Base-by-base conservation (phyloP, 1,284 basidiomycete genomes). In the Exobasidium cylindrosporum region DNA sequence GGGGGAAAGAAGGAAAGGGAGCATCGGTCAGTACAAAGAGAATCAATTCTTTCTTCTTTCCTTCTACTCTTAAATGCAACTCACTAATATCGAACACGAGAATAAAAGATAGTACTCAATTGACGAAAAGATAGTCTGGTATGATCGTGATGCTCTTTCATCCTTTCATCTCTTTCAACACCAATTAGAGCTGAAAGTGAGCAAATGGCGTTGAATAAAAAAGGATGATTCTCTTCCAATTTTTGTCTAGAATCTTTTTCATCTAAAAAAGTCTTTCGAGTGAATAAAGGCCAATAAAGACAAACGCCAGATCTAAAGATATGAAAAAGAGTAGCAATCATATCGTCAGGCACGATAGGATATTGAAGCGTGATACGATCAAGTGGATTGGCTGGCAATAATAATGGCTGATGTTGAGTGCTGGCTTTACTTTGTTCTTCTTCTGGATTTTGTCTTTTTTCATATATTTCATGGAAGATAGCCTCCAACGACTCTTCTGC, bases 81-180 rank as follows among this genome's bases (percentile, higher is more conserved):
- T n/a, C n/a, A n/a, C n/a, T 64, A 71, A 52, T 68, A 73, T 46
- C 67, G 72, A 43, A 70, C 72, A 35, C 72, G 52, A 10, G 68
- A 63, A 40, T 68, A 61, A 43, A 74, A 70, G 54, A 72, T 64
- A 45, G 69, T 66, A 44, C 69, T 68, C 4, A 62, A 14, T 21
- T 62, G 28, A 55, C 54, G 31, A 31, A 28, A 35, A 13, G 56
- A 46, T 17, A 57, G 23, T 17, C 5, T 57, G 21, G 21, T 45
- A 21, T 40, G 13, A 47, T 23, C 32, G 14, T 24, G 13, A 14
- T 21, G 24, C 17, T 55, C 30, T 13, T 14, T 26, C 2, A 28
- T 29, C 35, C 35, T 7, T 46, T 54, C n/a, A 30, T 23, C 24
- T 35, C 29, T 54, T 29, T 57, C 53, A 54, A 29, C 28, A 47